Conservation (phyloP, 768 basidiomycete species). For the Punctularia strigosozonata region DNA sequence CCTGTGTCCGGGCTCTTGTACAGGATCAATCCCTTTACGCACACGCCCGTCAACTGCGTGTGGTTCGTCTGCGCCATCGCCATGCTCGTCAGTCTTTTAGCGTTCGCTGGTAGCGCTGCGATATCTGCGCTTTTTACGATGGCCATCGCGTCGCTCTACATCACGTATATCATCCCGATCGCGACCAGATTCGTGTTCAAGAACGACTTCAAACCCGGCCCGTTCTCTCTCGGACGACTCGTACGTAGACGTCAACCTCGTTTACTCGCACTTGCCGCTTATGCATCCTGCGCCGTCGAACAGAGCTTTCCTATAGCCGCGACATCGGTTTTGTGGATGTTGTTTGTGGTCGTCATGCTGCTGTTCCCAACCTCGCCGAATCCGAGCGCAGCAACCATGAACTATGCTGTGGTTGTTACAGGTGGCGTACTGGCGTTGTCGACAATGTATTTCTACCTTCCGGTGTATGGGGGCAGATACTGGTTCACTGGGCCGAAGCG, state of each 20-base stretch:
- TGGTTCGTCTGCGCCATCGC: slow-evolving; percentile 17
- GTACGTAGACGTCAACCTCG: too few species aligned
- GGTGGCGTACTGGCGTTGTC: slow-evolving; percentile 47
- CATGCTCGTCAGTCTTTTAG: slow-evolving; percentile 18
- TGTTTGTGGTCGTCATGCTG: slow-evolving; percentile 48
- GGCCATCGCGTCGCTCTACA: slow-evolving; percentile 29
- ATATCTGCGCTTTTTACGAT: slow-evolving; percentile 21
- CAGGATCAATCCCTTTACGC: slow-evolving; percentile 15
- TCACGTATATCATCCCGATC: slow-evolving; percentile 56
- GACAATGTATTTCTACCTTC: slow-evolving; percentile 55
- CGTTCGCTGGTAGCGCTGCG: slow-evolving; percentile 20
- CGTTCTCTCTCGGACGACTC: slow-evolving; percentile 52
- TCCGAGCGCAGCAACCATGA: slow-evolving; percentile 42
- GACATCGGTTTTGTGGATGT: slow-evolving; percentile 52
- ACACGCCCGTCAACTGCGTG: slow-evolving; percentile 20
- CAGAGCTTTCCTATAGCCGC: slow-evolving; percentile 47
- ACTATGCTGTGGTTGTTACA: slow-evolving; percentile 60
- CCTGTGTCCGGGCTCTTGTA: slow-evolving; percentile 20
- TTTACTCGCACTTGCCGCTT: too few species aligned
- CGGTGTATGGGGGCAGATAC: slow-evolving; percentile 53
- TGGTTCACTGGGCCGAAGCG: slow-evolving; percentile 75
- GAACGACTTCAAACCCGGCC: slow-evolving; percentile 42
- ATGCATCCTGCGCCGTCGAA: too few species aligned
- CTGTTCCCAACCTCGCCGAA: slow-evolving; percentile 47
- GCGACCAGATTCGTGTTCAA: slow-evolving; percentile 64